Evolutionary conservation across 768 basidiomycete species (phyloP), one percentile per base, ranked within the genome.

Genomic region (Mycena rebaudengoi): DNA sequence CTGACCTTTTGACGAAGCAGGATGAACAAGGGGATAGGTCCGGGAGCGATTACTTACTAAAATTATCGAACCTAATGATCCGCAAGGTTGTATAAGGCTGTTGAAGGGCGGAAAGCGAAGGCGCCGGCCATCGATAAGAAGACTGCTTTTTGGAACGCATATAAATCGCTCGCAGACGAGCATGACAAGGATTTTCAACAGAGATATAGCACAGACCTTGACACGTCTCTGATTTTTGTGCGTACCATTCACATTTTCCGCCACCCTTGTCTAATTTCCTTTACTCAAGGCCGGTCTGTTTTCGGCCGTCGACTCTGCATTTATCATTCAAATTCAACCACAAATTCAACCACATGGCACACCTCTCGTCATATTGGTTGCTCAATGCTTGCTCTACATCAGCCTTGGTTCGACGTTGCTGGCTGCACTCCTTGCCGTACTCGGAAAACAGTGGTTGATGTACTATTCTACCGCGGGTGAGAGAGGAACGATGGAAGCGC

Each of bases 371-470:
- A 43, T 39, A 14, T 2, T 48, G 21, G 44, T 57, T 5, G 43
- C 45, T 20, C 52, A 41, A 14, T 41, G 40, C 43, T n/a, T 57
- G 39, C 44, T 57, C 21, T 57, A 57, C 32, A 35, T 57, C 23
- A 46, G 55, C 44, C 44, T 57, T 20, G 21, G 26, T 29, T 44
- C 29, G 4, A 56, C 40, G 29, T 37, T 55, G 7, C 13, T 33
- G 1, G 40, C 53, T 20, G 40, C 54, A 21, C 32, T 56, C 1
- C 29, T 56, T 26, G 54, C 54, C 7, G 54, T 56, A 6, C 29
- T 56, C 7, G 54, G 54, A 18, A 56, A 56, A 26, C 54, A 56
- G 28, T 56, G 54, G 54, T 21, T 56, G 11, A 45, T 56, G 29
- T 35, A 44, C 21, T 56, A 56, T 18, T 37, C 20, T 7, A 37